Percentiles rank a stretch among this genome's conserved stretches.
Conservation (phyloP, 2,329 filamentous ascomycete genomes). For the Fusarium annulatum region DNA sequence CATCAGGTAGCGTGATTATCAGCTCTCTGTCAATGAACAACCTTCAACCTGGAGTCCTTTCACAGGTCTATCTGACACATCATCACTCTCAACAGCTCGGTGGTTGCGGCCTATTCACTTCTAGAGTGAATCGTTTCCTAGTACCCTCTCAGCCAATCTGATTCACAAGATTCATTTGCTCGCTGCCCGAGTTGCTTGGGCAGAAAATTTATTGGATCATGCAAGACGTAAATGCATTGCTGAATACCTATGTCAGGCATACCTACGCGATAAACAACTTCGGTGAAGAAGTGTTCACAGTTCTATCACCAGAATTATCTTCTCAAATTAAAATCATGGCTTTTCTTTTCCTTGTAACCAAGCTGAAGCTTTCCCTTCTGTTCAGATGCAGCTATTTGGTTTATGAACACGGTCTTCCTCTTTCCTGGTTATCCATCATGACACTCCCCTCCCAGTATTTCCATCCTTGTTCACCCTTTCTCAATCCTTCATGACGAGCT, state of each 20-base stretch:
- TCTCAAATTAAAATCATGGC: rapidly evolving
- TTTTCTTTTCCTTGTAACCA: rapidly evolving
- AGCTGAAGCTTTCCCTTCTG: rapidly evolving
- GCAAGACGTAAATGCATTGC: rapidly evolving
- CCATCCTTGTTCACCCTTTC: too few species aligned
- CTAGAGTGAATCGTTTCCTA: neutral
- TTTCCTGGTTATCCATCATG: neutral
- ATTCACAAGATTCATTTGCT: rapidly evolving
- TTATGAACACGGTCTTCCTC: neutral
- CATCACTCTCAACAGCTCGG: rapidly evolving
- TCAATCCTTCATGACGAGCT: neutral
- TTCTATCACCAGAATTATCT: neutral
- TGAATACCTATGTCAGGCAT: rapidly evolving
- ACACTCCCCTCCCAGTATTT: neutral
- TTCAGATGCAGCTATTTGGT: rapidly evolving
- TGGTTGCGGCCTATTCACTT: neutral
- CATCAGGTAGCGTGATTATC: rapidly evolving
- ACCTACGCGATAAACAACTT: rapidly evolving
- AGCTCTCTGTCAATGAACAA: rapidly evolving
- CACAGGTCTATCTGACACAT: too few species aligned
- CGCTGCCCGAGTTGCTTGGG: neutral
- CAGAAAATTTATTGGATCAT: rapidly evolving
- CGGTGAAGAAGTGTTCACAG: neutral
- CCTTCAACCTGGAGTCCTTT: neutral
- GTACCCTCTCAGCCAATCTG: rapidly evolving